These are phyloP conservation scores for Stagonosporopsis rhizophila DNA, from an alignment of 2,329 filamentous ascomycete genomes.

Conservation along the genomic window DNA sequence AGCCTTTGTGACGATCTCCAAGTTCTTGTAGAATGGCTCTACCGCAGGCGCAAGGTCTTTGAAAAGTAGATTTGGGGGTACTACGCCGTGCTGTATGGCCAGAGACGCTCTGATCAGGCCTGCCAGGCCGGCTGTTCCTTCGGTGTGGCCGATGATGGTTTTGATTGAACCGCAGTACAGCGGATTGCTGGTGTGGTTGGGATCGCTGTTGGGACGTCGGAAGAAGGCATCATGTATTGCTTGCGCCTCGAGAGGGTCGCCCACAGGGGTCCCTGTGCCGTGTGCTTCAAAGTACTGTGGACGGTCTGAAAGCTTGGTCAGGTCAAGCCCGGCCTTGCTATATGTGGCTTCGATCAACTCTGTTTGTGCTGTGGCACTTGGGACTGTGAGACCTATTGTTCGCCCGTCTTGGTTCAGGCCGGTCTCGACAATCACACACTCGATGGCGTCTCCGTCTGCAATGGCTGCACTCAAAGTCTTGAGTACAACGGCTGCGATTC, in stretches of 20 bases:
- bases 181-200: background rate
- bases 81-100: constrained; percentile 24
- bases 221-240: constrained; percentile 32
- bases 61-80: constrained; percentile 47
- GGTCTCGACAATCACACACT: constrained; percentile 48
- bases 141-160: constrained; percentile 52
- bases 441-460: constrained; percentile 54
- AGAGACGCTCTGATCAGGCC: constrained; percentile 49
- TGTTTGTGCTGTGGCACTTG: constrained; percentile 54
- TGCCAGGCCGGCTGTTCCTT: constrained; percentile 47
- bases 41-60: constrained; percentile 41
- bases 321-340: constrained; percentile 45
- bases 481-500: constrained; percentile 58
- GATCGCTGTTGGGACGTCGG: background rate
- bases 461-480: constrained; percentile 60
- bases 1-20: constrained; percentile 16
- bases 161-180: constrained; percentile 29
- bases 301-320: constrained; percentile 16
- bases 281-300: constrained; percentile 50
- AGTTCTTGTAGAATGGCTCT: constrained; percentile 24
- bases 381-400: constrained; percentile 51
- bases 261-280: constrained; percentile 48
- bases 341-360: constrained; percentile 45
- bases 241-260: constrained; percentile 38
- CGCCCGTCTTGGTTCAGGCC: constrained; percentile 50